Evolutionary conservation across 1,284 basidiomycete species (phyloP).

Genomic region (Melampsora americana): DNA sequence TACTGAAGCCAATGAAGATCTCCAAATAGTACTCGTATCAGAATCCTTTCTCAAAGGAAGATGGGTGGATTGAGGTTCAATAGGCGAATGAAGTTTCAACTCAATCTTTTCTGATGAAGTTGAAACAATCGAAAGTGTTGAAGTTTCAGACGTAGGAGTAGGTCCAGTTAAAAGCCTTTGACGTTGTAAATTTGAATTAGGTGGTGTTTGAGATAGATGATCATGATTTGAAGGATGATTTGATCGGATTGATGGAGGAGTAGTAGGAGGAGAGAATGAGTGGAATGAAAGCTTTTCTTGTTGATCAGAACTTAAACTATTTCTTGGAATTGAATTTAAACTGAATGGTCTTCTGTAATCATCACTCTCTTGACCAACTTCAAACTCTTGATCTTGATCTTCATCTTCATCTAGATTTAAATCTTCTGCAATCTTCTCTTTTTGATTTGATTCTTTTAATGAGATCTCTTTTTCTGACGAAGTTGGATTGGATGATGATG

Average conservation of each 20-base stretch:
- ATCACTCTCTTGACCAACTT: neutral
- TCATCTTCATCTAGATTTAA: no score
- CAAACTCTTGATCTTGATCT: no score
- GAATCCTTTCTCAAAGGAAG: neutral
- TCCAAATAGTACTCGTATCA: conserved; percentile 11
- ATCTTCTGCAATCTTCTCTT: no score
- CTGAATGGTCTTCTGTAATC: neutral
- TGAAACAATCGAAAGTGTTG: neutral
- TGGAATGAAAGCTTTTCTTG: neutral
- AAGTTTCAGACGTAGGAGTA: neutral
- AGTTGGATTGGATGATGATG: no score
- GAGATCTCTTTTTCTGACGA: no score
- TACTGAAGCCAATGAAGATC: neutral
- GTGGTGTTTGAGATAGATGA: neutral
- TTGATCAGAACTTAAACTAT: neutral
- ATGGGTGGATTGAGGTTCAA: neutral
- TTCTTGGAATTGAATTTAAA: neutral
- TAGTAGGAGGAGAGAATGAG: neutral
- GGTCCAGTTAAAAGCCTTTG: neutral
- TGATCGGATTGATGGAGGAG: neutral
- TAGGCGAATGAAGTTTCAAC: no score
- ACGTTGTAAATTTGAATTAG: neutral
- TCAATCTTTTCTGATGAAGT: no score
- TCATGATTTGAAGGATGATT: neutral
- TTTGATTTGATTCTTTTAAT: no score